Percentiles rank a stretch among this genome's conserved stretches.
These are phyloP conservation scores for Cruciata laevipes DNA, from an alignment of 257 asterid species.

Conservation along the genomic window DNA sequence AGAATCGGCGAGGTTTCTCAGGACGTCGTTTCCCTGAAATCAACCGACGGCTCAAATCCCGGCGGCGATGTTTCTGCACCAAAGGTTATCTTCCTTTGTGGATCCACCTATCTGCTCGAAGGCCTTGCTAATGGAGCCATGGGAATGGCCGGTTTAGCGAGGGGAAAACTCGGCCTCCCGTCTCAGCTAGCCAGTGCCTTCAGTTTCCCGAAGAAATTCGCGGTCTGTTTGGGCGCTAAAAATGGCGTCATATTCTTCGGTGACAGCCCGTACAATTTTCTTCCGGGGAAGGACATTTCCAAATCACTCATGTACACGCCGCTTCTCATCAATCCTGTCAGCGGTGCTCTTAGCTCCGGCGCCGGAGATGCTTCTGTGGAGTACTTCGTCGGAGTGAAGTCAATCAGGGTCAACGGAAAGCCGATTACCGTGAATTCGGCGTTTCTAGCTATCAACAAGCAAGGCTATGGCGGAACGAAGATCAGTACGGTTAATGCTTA, in stretches of 20 bases:
- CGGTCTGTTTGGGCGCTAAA: slow-evolving; percentile 30
- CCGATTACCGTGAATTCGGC: slow-evolving; percentile 26
- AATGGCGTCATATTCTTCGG: slow-evolving; percentile 54
- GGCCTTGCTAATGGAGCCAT: slow-evolving; percentile 17
- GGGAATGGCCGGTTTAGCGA: slow-evolving; percentile 22
- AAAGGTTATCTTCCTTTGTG: slow-evolving; percentile 11
- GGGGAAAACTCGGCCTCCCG: slow-evolving; percentile 13
- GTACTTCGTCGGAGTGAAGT: slow-evolving; percentile 46
- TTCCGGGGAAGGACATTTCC: slow-evolving; percentile 28
- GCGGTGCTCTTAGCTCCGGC: slow-evolving; percentile 32
- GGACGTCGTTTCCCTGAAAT: slow-evolving; percentile 19
- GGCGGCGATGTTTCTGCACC: slow-evolving; percentile 17
- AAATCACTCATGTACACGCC: slow-evolving; percentile 39
- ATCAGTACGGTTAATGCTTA: slow-evolving; percentile 49
- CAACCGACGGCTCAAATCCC: slow-evolving; percentile 25
- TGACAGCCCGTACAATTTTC: slow-evolving; percentile 46
- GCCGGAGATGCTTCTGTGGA: slow-evolving; percentile 56
- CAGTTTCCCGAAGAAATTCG: slow-evolving; percentile 15
- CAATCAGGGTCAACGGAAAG: slow-evolving; percentile 29
- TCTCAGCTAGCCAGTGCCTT: slow-evolving; percentile 14
- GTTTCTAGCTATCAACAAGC: slow-evolving; percentile 23
- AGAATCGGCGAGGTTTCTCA: slow-evolving; percentile 16
- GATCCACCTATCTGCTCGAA: slow-evolving; percentile 10
- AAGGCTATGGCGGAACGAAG: slow-evolving; percentile 58
- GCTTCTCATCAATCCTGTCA: slow-evolving; percentile 46